A percentile compares a stretch with the other conserved stretches of the same genome.
Evolutionary conservation across 768 basidiomycete genomes (phyloP).

Genomic region (Termitomyces sp.): DNA sequence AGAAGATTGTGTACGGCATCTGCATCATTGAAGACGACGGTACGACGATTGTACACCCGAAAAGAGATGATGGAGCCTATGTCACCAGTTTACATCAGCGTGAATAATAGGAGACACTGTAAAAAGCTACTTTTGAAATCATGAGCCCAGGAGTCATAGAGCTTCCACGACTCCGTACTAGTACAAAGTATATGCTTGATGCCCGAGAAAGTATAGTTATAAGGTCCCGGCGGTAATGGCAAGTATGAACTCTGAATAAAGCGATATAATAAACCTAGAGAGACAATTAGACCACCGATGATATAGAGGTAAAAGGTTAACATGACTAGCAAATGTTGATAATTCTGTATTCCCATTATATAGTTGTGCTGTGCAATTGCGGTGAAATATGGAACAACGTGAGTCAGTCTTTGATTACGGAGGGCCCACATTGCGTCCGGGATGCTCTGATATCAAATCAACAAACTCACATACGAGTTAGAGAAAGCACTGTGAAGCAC

Average conservation of each 20-base stretch:
- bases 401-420: constrained; percentile 6
- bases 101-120: neutral
- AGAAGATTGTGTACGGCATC: constrained; percentile 41
- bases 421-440: neutral
- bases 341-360: neutral
- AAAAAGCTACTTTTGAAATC: constrained; percentile 15
- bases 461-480: neutral
- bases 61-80: constrained; percentile 43
- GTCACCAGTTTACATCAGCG: neutral
- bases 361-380: constrained; percentile 2
- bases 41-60: constrained; percentile 34
- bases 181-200: constrained; percentile 16
- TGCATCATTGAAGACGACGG: constrained; percentile 44
- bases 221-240: constrained; percentile 23
- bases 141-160: constrained; percentile 19
- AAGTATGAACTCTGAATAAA: constrained; percentile 2
- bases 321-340: neutral
- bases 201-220: constrained; percentile 16
- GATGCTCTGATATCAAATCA: neutral
- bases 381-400: neutral
- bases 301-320: neutral
- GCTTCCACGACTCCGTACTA: constrained; percentile 21
- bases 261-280: neutral
- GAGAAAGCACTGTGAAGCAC: neutral
- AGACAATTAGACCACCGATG: constrained; percentile 3